These are phyloP conservation scores for Ophiostoma sp. DNA, from an alignment of 2,329 filamentous ascomycete species.

Conservation along the genomic window DNA sequence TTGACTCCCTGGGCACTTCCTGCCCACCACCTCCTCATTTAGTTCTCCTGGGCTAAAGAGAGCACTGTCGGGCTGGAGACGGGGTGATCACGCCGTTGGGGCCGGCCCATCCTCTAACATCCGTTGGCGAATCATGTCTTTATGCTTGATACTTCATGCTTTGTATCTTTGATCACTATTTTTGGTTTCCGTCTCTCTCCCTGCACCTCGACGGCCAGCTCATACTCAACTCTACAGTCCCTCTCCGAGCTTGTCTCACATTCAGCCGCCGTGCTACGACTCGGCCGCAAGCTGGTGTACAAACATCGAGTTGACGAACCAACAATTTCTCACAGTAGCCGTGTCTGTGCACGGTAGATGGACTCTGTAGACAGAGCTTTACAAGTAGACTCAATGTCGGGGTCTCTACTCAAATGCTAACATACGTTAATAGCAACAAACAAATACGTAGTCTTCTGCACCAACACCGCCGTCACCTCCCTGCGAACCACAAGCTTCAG, in stretches of 20 bases:
- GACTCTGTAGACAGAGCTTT: neutral
- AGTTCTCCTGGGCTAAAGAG: neutral
- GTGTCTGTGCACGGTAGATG: neutral
- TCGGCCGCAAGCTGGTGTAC: slow-evolving; percentile 10
- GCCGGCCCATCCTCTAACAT: neutral
- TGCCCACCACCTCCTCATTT: neutral
- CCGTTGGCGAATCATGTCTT: neutral
- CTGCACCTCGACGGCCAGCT: neutral
- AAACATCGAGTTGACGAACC: neutral
- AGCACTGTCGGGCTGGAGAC: neutral
- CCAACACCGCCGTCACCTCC: neutral
- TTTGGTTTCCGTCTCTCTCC: neutral
- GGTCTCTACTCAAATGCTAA: neutral
- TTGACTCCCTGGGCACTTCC: neutral
- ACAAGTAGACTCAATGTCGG: neutral
- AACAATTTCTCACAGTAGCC: neutral
- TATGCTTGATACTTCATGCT: neutral
- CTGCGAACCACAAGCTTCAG: neutral
- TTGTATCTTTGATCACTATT: neutral
- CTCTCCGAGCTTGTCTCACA: neutral
- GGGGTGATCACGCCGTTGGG: neutral
- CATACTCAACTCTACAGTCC: neutral
- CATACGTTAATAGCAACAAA: neutral
- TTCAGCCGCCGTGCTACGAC: slow-evolving; percentile 6
- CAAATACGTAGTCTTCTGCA: neutral